These are phyloP conservation scores for Penicillium paxilli DNA, from an alignment of 495 filamentous ascomycete genomes.

Conservation along the genomic window DNA sequence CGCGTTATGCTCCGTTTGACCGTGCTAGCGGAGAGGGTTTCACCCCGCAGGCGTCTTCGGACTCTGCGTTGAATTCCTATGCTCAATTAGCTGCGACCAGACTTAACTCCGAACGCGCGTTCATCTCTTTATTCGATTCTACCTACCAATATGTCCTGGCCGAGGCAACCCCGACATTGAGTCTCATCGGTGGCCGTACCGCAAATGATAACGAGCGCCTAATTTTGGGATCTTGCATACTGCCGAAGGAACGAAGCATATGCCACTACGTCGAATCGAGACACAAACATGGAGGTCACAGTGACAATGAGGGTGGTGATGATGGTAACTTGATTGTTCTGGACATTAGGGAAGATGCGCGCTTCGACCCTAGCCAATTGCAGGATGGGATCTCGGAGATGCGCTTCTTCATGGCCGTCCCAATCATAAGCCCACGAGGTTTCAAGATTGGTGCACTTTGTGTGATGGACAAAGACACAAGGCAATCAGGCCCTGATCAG, in stretches of 20 bases:
- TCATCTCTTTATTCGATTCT: constrained; percentile 60
- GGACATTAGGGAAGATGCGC: constrained; percentile 24
- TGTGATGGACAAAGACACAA: constrained; percentile 51
- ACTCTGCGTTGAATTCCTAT: constrained; percentile 59
- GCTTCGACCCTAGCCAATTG: constrained; percentile 26
- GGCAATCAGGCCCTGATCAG: constrained; percentile 14
- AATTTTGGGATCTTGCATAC: constrained; percentile 40
- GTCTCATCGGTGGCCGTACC: constrained; percentile 31
- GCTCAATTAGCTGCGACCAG: constrained; percentile 59
- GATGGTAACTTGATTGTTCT: constrained; percentile 18
- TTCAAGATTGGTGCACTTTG: constrained; percentile 62
- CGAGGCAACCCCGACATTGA: constrained; percentile 53
- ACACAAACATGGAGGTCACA: background rate
- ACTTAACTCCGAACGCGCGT: constrained; percentile 48
- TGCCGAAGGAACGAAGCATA: constrained; percentile 42
- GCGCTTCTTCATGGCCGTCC: constrained; percentile 61
- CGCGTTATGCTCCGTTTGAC: constrained; percentile 10
- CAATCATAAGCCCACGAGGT: constrained; percentile 56
- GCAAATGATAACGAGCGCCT: constrained; percentile 31
- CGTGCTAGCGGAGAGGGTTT: background rate
- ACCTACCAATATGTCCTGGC: constrained; percentile 58
- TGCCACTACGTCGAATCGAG: constrained; percentile 39
- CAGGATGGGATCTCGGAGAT: constrained; percentile 29
- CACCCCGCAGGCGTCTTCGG: background rate
- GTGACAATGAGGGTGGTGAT: constrained; percentile 17